phyloP scores from a whole-genome alignment of 148 eudicot genomes.

The Cornus suecica region DNA sequence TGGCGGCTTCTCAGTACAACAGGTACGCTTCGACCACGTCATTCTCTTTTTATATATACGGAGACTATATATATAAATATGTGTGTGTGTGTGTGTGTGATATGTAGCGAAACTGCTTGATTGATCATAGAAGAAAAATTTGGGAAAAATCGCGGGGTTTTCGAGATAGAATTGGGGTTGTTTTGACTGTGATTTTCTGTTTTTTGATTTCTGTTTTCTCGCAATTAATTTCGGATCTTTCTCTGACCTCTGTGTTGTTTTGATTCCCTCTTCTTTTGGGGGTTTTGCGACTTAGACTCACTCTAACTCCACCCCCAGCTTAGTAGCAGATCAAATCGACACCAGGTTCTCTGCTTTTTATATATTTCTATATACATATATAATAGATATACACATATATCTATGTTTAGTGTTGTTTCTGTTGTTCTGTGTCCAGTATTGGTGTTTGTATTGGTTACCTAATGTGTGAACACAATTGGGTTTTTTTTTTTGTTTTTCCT shows the following conservation, averaged over 20 bases:
- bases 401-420: not conserved
- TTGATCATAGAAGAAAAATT: not conserved
- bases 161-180: constrained; percentile 3
- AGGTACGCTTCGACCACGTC: constrained; percentile 17
- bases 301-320: constrained; percentile 9
- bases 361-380: no score
- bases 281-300: constrained; percentile 19
- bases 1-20: constrained; percentile 10
- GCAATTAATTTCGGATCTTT: constrained; percentile 56
- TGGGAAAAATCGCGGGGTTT: constrained; percentile 13
- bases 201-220: constrained; percentile 14
- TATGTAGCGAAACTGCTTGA: not conserved
- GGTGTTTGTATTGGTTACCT: not conserved
- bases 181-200: constrained; percentile 17
- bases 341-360: not conserved
- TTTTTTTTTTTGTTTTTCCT: no score
- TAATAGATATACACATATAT: no score
- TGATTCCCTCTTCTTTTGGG: constrained; percentile 13
- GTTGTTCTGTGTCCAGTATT: not conserved
- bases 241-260: constrained; percentile 26
- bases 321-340: constrained; percentile 5
- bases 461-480: not conserved
- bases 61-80: not conserved
- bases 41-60: not conserved
- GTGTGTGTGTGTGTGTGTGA: not conserved